These are phyloP conservation scores for Sphaceloma murrayae DNA, from an alignment of 2,329 filamentous ascomycete species.

Conservation along the genomic window DNA sequence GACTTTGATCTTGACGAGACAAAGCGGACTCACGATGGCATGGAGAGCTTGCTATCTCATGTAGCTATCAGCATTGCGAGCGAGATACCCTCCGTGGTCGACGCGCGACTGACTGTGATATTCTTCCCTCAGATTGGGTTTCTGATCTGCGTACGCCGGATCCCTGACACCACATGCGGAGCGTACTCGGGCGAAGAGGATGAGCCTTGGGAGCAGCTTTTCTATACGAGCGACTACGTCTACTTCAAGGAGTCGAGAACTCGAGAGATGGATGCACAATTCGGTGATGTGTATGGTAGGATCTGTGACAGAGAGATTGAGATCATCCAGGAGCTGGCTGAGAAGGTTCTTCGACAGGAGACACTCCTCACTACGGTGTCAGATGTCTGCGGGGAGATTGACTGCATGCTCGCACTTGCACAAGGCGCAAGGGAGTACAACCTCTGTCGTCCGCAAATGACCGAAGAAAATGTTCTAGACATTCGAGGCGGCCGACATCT, in stretches of 20 bases:
- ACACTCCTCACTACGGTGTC: constrained; percentile 58
- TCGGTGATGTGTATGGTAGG: constrained; percentile 74
- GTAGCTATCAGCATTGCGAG: constrained; percentile 55
- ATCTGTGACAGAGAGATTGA: constrained; percentile 89
- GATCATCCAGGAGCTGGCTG: constrained; percentile 67
- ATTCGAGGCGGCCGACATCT: constrained; percentile 79
- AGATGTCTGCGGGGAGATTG: constrained; percentile 74
- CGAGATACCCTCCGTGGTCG: constrained; percentile 51
- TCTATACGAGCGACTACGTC: constrained; percentile 55
- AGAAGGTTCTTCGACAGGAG: constrained; percentile 60
- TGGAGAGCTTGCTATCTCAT: constrained; percentile 62
- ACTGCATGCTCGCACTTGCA: constrained; percentile 72
- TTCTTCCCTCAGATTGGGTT: constrained; percentile 92
- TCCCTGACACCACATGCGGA: constrained; percentile 48
- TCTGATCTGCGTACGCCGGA: constrained; percentile 61
- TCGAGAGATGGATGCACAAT: constrained; percentile 66
- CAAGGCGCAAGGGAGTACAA: constrained; percentile 66
- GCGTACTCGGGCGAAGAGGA: constrained; percentile 52
- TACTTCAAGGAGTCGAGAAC: constrained; percentile 86
- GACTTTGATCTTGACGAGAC: constrained; percentile 66
- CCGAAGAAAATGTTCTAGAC: constrained; percentile 56
- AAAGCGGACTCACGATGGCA: constrained; percentile 66
- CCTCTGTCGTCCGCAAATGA: constrained; percentile 61
- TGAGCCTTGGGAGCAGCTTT: constrained; percentile 67
- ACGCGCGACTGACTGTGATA: constrained; percentile 59